Percentiles rank a stretch among this genome's conserved stretches.
Conservation (phyloP, 2,329 filamentous ascomycete species). For the Elsinoe batatas region DNA sequence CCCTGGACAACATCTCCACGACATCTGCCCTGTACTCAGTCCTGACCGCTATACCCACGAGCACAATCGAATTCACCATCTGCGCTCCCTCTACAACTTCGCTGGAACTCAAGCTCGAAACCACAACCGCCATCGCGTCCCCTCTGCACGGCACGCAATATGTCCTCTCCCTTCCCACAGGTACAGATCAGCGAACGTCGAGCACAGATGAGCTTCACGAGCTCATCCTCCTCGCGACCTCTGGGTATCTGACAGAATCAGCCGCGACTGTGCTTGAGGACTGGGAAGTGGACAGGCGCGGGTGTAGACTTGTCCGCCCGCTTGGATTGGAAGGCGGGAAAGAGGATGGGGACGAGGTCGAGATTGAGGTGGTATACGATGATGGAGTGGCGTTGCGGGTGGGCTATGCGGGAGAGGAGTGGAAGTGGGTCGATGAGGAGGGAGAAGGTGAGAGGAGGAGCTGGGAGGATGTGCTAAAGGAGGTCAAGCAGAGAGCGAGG, state of each 20-base stretch:
- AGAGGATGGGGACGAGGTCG: background rate
- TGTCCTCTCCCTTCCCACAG: background rate
- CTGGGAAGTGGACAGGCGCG: background rate
- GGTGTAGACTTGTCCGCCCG: background rate
- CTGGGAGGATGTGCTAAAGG: background rate
- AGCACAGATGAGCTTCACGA: background rate
- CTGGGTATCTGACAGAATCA: background rate
- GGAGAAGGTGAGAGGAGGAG: slow-evolving; percentile 7
- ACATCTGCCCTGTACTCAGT: background rate
- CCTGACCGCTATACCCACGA: background rate
- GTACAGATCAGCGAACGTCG: background rate
- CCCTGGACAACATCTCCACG: background rate
- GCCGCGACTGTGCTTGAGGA: background rate
- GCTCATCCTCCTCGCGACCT: background rate
- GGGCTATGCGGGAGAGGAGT: background rate
- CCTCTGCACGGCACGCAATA: background rate
- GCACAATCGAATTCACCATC: background rate
- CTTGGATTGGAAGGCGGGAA: background rate
- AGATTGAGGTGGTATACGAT: background rate
- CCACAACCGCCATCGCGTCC: slow-evolving; percentile 1
- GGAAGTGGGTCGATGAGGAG: background rate
- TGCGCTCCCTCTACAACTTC: background rate
- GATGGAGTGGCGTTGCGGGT: background rate
- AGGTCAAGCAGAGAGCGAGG: background rate
- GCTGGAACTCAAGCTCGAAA: background rate